These are phyloP conservation scores for Aspergillus luchuensis DNA, from an alignment of 2,329 filamentous ascomycete genomes.

Conservation along the genomic window DNA sequence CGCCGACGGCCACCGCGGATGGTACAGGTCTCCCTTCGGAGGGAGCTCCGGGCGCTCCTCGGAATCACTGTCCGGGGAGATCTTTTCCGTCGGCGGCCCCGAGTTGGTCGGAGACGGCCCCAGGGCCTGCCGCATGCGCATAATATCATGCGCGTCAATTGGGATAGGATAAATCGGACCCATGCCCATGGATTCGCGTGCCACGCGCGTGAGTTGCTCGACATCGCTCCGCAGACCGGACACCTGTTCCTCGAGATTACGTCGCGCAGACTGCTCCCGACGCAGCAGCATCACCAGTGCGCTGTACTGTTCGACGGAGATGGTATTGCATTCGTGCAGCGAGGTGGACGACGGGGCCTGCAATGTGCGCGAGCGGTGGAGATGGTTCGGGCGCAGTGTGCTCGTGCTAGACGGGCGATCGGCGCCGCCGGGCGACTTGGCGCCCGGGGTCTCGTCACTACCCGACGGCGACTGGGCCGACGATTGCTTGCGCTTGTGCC, in stretches of 20 bases:
- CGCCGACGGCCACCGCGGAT: constrained; percentile 30
- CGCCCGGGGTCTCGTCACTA: constrained; percentile 7
- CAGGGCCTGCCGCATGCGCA: constrained; percentile 31
- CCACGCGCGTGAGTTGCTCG: constrained; percentile 36
- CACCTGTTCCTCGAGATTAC: constrained; percentile 48
- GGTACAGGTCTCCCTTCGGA: constrained; percentile 27
- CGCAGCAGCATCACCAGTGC: constrained; percentile 49
- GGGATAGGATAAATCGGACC: constrained; percentile 38
- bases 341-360: constrained; percentile 36
- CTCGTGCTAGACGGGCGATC: constrained; percentile 33
- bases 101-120: constrained; percentile 23
- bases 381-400: constrained; percentile 36
- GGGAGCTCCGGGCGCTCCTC: constrained; percentile 26
- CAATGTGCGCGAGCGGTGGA: constrained; percentile 29
- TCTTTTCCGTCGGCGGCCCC: constrained; percentile 19
- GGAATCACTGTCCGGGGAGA: constrained; percentile 28
- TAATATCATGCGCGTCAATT: constrained; percentile 35
- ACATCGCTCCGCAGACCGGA: constrained; percentile 45
- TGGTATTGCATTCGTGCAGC: constrained; percentile 34
- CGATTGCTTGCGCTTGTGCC: constrained; percentile 21
- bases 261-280: constrained; percentile 50
- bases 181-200: constrained; percentile 35
- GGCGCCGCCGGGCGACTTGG: constrained; percentile 15
- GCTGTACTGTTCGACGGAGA: constrained; percentile 52
- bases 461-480: constrained; percentile 14